Evolutionary conservation across 2,329 filamentous ascomycete genomes (phyloP).

Genomic region (Calonectria pteridis): DNA sequence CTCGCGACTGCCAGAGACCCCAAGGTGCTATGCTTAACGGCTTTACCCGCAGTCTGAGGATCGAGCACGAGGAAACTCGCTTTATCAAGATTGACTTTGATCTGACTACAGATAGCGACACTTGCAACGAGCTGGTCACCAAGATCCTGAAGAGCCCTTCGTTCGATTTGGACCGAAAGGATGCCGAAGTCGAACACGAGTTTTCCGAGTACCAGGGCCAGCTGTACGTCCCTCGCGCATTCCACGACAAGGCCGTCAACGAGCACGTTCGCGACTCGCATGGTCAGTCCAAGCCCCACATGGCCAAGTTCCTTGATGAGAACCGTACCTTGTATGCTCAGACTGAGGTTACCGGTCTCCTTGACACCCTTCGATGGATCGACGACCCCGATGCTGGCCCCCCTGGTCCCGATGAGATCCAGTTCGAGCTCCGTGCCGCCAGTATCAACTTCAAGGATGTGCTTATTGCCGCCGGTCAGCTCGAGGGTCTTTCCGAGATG

Average conservation of each 20-base stretch:
- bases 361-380: slow-evolving; percentile 18
- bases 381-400: slow-evolving; percentile 2
- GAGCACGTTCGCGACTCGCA: slow-evolving; percentile 12
- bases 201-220: slow-evolving; percentile 18
- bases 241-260: slow-evolving; percentile 12
- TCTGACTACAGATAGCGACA: not conserved
- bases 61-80: slow-evolving; percentile 18
- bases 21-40: slow-evolving; percentile 18
- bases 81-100: slow-evolving; percentile 19
- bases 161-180: slow-evolving; percentile 10
- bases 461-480: slow-evolving; percentile 9
- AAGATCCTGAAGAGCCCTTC: slow-evolving; percentile 19
- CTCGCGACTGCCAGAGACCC: slow-evolving; percentile 14
- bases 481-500: slow-evolving; percentile 1
- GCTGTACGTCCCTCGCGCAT: slow-evolving; percentile 12
- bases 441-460: slow-evolving; percentile 25
- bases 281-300: slow-evolving; percentile 12
- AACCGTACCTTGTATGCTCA: slow-evolving; percentile 10
- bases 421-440: slow-evolving; percentile 9
- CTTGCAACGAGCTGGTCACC: not conserved
- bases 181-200: slow-evolving; percentile 13
- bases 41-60: slow-evolving; percentile 14
- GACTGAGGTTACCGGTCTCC: slow-evolving; percentile 12
- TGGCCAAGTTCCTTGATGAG: slow-evolving; percentile 13
- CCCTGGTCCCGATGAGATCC: slow-evolving; percentile 17